Evolutionary conservation across 495 filamentous ascomycete species (phyloP), one percentile per base, ranked within the genome.

Genomic region (Xylaria curta): DNA sequence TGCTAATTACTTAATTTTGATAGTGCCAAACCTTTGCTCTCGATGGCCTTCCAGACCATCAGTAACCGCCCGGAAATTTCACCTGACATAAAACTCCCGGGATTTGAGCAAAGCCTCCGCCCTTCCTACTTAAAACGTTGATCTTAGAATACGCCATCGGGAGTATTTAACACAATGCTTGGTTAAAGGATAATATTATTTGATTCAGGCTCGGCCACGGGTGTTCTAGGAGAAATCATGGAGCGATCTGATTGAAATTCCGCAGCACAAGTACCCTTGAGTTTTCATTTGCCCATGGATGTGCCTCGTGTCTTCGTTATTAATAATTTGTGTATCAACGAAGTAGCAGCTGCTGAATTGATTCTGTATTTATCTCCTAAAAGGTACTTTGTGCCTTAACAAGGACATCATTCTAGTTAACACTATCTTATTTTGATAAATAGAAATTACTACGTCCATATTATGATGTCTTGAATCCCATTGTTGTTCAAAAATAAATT

Each of bases 21-120:
- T 38, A 70, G 68, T 60, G 77, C 78, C 1, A 72, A 75, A 19
- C 81, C 82, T 13, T 63, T 85, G n/a, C 51, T 87, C 1, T 78
- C 76, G n/a, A 76, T 83, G 75, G 61, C 73, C 0, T 82, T 82
- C 54, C 79, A 78, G 49, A 78, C 79, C 3, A 60, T 86, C 17
- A 47, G 51, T 26, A 61, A 70, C 31, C 51, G 60, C 9, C 70
- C 73, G 9, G 68, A 67, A 24, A 42, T 72, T 26, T 61, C 63
- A 21, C 54, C 42, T 1, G 31, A 61, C 13, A 40, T 56, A 2
- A 54, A 40, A 8, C 70, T 72, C 15, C 70, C 70, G 10, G 62
- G 44, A 66, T 72, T 53, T 42, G 46, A 71, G 38, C 46, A 49
- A 24, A 71, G 62, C 38, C 53, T 71, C 13, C 46, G n/a, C 21